Percentiles rank a stretch among this genome's conserved stretches.
phyloP scores from a whole-genome alignment of 352 stramenopile species.

The Phytophthora brassicae region DNA sequence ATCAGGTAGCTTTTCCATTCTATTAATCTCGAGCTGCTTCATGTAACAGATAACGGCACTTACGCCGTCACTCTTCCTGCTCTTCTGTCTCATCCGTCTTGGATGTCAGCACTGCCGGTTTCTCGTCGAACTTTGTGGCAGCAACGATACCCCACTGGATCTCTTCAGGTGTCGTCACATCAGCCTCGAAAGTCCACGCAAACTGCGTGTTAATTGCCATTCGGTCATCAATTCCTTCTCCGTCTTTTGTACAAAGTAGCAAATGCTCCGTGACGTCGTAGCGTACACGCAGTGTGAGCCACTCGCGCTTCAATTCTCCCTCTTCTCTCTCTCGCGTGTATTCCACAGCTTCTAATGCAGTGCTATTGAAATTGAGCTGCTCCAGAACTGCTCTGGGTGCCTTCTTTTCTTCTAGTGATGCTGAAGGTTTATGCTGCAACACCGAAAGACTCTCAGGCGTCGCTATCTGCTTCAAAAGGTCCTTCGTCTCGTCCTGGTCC shows the following conservation, averaged over 20 bases:
- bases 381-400: constrained; percentile 31
- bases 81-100: constrained; percentile 3
- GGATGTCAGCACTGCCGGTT: constrained; percentile 21
- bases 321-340: constrained; percentile 34
- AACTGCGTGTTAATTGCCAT: constrained; percentile 51
- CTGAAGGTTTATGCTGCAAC: constrained; percentile 33
- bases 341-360: constrained; percentile 44
- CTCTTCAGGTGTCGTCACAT: constrained; percentile 38
- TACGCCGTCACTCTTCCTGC: background rate
- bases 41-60: too few species aligned
- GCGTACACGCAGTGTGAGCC: constrained; percentile 46
- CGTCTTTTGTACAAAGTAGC: constrained; percentile 12
- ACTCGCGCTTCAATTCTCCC: constrained; percentile 35
- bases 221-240: constrained; percentile 43
- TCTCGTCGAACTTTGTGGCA: constrained; percentile 40
- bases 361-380: constrained; percentile 43
- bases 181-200: constrained; percentile 58
- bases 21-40: too few species aligned
- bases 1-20: too few species aligned
- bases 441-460: constrained; percentile 22
- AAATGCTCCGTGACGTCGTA: constrained; percentile 58
- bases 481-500: constrained; percentile 17
- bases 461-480: constrained; percentile 33
- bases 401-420: constrained; percentile 20
- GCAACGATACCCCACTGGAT: constrained; percentile 49